Percentiles rank a stretch among this genome's conserved stretches.
phyloP scores from a whole-genome alignment of 2,329 filamentous ascomycete genomes.

The Colletotrichum theobromicola region DNA sequence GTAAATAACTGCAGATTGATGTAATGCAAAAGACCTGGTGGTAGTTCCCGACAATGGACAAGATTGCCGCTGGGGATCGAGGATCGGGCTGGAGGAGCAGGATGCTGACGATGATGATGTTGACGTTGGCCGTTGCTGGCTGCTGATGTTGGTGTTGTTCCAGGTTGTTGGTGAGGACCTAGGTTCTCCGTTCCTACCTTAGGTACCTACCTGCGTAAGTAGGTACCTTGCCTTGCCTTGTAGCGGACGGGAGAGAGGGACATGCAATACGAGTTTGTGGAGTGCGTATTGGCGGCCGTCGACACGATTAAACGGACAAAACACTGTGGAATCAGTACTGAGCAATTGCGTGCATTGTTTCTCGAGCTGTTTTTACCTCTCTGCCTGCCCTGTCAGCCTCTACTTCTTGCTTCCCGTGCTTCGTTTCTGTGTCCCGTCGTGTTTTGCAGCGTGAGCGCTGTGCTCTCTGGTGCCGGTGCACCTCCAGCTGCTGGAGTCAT shows the following conservation, averaged over 20 bases:
- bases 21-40: not conserved
- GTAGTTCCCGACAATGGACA: not conserved
- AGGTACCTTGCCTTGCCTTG: not conserved
- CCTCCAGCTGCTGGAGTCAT: not conserved
- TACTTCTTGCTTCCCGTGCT: not conserved
- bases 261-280: not conserved
- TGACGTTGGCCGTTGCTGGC: not conserved
- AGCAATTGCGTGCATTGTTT: not conserved
- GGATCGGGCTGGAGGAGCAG: not conserved
- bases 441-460: not conserved
- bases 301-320: not conserved
- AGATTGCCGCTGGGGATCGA: not conserved
- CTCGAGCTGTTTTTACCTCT: not conserved
- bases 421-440: constrained; percentile 1
- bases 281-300: not conserved
- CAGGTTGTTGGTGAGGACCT: not conserved
- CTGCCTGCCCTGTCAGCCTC: not conserved
- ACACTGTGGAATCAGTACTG: not conserved
- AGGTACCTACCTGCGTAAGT: too few species aligned
- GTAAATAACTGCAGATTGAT: not conserved
- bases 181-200: not conserved
- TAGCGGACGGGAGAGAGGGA: not conserved
- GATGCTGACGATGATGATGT: not conserved
- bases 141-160: not conserved
- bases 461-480: not conserved